Conservation (phyloP, 805 yeast genomes). For the Cyberlindnera samutprakarnensis region DNA sequence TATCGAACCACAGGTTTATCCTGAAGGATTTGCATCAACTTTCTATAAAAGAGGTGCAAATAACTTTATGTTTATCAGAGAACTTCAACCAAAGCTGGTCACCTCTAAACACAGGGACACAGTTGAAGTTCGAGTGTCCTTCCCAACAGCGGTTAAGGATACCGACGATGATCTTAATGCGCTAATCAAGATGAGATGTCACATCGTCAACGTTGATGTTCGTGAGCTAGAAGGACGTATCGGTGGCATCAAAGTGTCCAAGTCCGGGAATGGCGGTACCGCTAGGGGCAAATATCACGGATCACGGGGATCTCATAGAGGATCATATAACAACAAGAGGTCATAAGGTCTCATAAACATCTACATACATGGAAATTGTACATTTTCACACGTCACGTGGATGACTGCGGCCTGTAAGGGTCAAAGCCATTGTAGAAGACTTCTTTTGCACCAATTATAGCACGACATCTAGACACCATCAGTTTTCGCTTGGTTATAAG, state of each 20-base stretch:
- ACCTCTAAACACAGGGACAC: slow-evolving; percentile 29
- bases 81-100: slow-evolving; percentile 38
- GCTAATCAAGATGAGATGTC: slow-evolving; percentile 28
- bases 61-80: slow-evolving; percentile 44
- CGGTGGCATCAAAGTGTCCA: slow-evolving; percentile 20
- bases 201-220: slow-evolving; percentile 34
- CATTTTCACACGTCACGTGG: no score
- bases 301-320: slow-evolving; percentile 1
- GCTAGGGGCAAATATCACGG: not conserved
- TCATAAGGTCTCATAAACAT: no score
- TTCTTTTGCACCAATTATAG: no score
- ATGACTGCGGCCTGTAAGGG: no score
- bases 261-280: slow-evolving; percentile 1
- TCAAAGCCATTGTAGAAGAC: no score
- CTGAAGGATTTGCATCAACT: slow-evolving; percentile 44
- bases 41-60: slow-evolving; percentile 41
- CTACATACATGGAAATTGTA: no score
- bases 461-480: no score
- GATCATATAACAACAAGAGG: no score
- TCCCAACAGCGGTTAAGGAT: slow-evolving; percentile 24
- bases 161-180: slow-evolving; percentile 17
- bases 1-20: slow-evolving; percentile 23
- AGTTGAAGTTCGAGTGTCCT: slow-evolving; percentile 34
- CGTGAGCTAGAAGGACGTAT: slow-evolving; percentile 33
- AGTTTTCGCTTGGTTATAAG: no score